Evolutionary conservation across 2,329 filamentous ascomycete species (phyloP).

Genomic region (Botryosphaeria agaves): DNA sequence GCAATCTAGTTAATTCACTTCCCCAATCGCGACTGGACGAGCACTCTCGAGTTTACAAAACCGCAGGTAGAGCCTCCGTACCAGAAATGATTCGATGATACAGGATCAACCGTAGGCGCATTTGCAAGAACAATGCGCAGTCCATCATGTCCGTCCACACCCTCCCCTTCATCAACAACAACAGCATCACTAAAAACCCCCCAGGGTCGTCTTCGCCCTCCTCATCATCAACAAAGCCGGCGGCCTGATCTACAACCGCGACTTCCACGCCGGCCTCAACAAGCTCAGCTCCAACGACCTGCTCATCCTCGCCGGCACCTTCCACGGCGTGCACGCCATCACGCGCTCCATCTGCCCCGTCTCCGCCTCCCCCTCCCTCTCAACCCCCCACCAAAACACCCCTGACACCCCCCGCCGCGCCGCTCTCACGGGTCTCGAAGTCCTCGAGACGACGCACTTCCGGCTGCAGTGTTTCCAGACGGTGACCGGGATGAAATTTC

Average conservation of each 20-base stretch:
- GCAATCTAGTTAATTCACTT: too few species aligned
- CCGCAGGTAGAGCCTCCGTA: too few species aligned
- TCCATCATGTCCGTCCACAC: too few species aligned
- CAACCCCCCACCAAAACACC: conserved; percentile 12
- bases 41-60: too few species aligned
- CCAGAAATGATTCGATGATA: too few species aligned
- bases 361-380: conserved; percentile 5
- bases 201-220: conserved; percentile 83
- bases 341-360: conserved; percentile 31
- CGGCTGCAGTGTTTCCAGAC: conserved; percentile 93
- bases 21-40: too few species aligned
- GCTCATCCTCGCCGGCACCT: conserved; percentile 89
- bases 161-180: too few species aligned
- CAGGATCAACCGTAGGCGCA: too few species aligned
- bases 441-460: conserved; percentile 87
- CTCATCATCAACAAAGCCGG: conserved; percentile 99
- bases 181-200: too few species aligned
- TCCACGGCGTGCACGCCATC: conserved; percentile 65
- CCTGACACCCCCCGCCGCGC: conserved; percentile 17
- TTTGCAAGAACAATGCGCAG: too few species aligned
- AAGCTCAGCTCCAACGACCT: conserved; percentile 92
- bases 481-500: conserved; percentile 83
- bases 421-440: conserved; percentile 59
- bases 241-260: conserved; percentile 88
- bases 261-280: conserved; percentile 74